Evolutionary conservation across 345 rosid genomes (phyloP).

Genomic region (Lagerstroemia speciosa): DNA sequence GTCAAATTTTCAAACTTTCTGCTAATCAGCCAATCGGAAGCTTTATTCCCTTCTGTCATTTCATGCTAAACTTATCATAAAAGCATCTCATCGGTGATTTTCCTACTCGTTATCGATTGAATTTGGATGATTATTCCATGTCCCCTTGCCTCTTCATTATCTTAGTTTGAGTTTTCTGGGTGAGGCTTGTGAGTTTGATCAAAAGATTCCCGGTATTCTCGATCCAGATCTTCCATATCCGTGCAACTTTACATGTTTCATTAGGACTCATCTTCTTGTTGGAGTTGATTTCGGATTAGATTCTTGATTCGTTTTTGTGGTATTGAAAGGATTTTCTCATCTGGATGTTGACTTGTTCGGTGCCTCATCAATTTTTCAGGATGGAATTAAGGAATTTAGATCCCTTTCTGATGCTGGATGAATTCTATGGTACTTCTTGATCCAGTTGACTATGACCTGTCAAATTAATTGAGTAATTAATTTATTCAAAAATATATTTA

Average conservation of each 20-base stretch:
- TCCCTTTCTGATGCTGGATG: conserved; percentile 91
- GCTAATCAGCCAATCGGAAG: not conserved
- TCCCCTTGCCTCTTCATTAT: too few relatives aligned
- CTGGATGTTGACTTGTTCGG: not conserved
- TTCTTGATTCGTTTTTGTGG: not conserved
- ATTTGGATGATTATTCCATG: too few relatives aligned
- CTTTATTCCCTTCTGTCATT: not conserved
- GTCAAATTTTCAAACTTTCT: not conserved
- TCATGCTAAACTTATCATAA: too few relatives aligned
- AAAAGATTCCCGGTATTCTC: too few relatives aligned
- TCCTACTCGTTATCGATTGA: too few relatives aligned
- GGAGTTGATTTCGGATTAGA: not conserved
- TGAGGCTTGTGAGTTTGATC: too few relatives aligned
- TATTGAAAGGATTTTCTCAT: not conserved
- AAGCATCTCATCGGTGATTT: not conserved
- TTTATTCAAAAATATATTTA: too few relatives aligned
- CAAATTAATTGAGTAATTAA: too few relatives aligned
- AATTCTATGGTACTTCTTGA: conserved; percentile 52
- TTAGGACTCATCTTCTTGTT: not conserved
- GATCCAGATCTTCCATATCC: too few relatives aligned
- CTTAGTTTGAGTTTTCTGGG: too few relatives aligned
- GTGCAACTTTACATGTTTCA: too few relatives aligned
- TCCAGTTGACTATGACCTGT: not conserved
- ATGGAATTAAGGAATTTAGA: conserved; percentile 70
- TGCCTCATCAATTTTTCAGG: conserved; percentile 31